Conservation (phyloP, 164 flowering plant species). For the Liquidambar formosana region DNA sequence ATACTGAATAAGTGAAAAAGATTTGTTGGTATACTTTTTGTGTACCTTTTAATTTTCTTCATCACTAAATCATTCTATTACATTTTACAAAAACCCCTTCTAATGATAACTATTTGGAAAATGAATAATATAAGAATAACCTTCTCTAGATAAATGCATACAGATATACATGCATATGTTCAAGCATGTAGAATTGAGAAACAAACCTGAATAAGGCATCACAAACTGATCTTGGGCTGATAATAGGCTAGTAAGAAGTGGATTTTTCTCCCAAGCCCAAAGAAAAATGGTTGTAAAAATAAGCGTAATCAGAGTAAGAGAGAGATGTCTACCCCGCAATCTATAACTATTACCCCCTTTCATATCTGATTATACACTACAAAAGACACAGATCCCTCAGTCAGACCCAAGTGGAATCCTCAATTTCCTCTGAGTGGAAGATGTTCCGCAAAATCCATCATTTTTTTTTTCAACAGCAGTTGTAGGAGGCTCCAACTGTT, state of each 20-base stretch:
- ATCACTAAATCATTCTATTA: too few species aligned
- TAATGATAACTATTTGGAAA: neutral
- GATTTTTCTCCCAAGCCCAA: conserved; percentile 59
- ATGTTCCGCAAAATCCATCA: neutral
- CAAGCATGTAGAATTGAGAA: neutral
- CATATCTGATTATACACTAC: conserved; percentile 30
- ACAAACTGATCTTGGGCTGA: conserved; percentile 39
- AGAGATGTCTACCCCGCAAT: conserved; percentile 39
- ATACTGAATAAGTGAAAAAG: neutral
- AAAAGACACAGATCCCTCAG: neutral
- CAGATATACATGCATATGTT: neutral
- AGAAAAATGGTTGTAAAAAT: conserved; percentile 47
- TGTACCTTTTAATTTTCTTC: neutral
- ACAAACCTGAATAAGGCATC: conserved; percentile 50
- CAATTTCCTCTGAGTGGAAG: neutral
- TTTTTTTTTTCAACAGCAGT: neutral
- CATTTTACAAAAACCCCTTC: neutral
- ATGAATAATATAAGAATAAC: neutral
- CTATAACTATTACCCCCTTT: conserved; percentile 49
- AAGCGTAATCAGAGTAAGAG: conserved; percentile 35
- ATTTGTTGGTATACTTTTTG: neutral
- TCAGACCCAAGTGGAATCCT: neutral
- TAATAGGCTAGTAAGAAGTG: conserved; percentile 30
- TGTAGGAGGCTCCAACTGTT: neutral
- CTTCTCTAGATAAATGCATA: neutral